Percentiles rank a stretch among this genome's conserved stretches.
phyloP scores from a whole-genome alignment of 176 grass and related monocot genomes.

The Carex littledalei region DNA sequence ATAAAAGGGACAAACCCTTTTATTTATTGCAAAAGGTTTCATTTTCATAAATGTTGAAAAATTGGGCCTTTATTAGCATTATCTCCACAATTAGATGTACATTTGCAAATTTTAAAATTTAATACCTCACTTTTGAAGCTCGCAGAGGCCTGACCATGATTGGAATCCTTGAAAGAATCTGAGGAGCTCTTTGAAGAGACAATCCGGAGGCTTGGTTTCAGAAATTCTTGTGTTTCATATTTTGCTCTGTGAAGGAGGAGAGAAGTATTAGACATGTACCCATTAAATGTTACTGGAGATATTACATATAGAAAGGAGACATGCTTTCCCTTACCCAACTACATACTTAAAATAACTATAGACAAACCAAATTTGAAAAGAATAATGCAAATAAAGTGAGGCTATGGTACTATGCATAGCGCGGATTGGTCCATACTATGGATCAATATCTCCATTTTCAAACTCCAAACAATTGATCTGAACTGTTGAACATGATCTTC shows the following conservation, averaged over 20 bases:
- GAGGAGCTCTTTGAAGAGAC: constrained; percentile 46
- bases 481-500: too few species aligned
- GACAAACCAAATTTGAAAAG: background rate
- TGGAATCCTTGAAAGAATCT: constrained; percentile 17
- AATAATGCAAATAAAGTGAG: background rate
- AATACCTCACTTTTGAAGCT: constrained; percentile 55
- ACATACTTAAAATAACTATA: background rate
- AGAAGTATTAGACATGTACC: background rate
- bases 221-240: constrained; percentile 71
- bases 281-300: background rate
- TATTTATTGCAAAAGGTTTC: background rate
- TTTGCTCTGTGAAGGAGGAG: constrained; percentile 50
- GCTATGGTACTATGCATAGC: too few species aligned
- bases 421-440: too few species aligned
- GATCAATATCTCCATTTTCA: too few species aligned
- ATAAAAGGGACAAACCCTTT: too few species aligned
- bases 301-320: background rate
- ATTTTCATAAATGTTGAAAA: background rate
- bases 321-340: background rate
- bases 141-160: background rate
- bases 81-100: background rate
- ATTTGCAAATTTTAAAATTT: background rate
- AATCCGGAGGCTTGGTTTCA: constrained; percentile 73
- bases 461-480: too few species aligned
- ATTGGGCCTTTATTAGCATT: background rate